phyloP scores from a whole-genome alignment of 805 yeast genomes.

The Zygotorulaspora danielsina region DNA sequence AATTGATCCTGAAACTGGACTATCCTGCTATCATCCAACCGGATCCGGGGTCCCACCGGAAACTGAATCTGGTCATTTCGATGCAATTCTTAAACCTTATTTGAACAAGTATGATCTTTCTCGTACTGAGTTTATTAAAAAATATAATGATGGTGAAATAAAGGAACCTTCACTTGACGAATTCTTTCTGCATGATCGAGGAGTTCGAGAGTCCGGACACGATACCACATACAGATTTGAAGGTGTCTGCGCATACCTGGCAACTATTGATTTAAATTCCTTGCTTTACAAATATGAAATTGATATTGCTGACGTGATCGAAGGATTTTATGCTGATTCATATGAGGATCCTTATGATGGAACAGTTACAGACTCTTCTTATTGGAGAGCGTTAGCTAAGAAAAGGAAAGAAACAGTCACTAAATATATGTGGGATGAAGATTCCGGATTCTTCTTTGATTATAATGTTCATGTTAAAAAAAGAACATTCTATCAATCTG shows the following conservation, averaged over 20 bases:
- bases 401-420: constrained; percentile 52
- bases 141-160: constrained; percentile 64
- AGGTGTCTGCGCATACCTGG: constrained; percentile 82
- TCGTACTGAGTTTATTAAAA: constrained; percentile 58
- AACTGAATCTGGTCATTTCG: constrained; percentile 86
- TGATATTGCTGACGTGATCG: constrained; percentile 69
- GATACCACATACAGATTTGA: constrained; percentile 90
- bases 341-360: constrained; percentile 41
- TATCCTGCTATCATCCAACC: constrained; percentile 85
- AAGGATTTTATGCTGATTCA: constrained; percentile 49
- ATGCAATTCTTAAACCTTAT: constrained; percentile 62
- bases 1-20: constrained; percentile 64
- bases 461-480: constrained; percentile 58
- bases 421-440: constrained; percentile 79
- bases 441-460: constrained; percentile 75
- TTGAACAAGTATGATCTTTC: constrained; percentile 56
- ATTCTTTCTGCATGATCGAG: constrained; percentile 86
- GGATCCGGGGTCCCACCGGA: constrained; percentile 97
- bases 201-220: constrained; percentile 94
- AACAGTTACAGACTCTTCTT: constrained; percentile 41
- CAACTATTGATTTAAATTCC: constrained; percentile 85
- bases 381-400: constrained; percentile 62
- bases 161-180: constrained; percentile 80
- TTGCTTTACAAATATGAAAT: constrained; percentile 83
- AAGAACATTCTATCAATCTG: constrained; percentile 71